These are phyloP conservation scores for Peltaster fructicola DNA, from an alignment of 2,329 filamentous ascomycete species.

Conservation along the genomic window DNA sequence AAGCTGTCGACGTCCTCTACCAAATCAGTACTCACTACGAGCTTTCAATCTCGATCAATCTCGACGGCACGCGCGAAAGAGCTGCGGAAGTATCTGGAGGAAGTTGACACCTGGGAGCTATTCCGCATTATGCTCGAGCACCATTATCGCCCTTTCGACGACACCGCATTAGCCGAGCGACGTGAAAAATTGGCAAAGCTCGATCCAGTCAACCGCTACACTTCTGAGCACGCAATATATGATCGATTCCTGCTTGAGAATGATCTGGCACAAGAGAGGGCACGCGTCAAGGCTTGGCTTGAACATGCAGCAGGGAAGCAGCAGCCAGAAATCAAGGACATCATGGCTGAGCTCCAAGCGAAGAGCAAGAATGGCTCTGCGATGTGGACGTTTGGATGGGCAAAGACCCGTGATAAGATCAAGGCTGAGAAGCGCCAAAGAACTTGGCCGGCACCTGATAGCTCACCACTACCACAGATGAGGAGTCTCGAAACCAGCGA, in stretches of 20 bases:
- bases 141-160: slow-evolving; percentile 36
- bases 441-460: slow-evolving; percentile 26
- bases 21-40: too few relatives aligned
- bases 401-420: slow-evolving; percentile 77
- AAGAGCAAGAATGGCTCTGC: slow-evolving; percentile 58
- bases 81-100: slow-evolving; percentile 54
- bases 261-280: slow-evolving; percentile 56
- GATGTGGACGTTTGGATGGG: slow-evolving; percentile 74
- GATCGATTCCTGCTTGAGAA: slow-evolving; percentile 59
- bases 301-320: slow-evolving; percentile 54
- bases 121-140: slow-evolving; percentile 52
- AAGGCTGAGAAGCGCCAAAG: slow-evolving; percentile 76
- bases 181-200: slow-evolving; percentile 16
- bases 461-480: slow-evolving; percentile 34
- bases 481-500: slow-evolving; percentile 34
- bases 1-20: slow-evolving; percentile 12
- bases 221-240: slow-evolving; percentile 46
- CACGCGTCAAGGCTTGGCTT: slow-evolving; percentile 69
- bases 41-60: too few relatives aligned
- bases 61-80: slow-evolving; percentile 22
- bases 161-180: slow-evolving; percentile 17
- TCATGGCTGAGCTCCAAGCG: slow-evolving; percentile 49
- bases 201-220: slow-evolving; percentile 30
- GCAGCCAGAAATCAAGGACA: slow-evolving; percentile 52
- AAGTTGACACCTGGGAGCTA: slow-evolving; percentile 82